These are phyloP conservation scores for Podospora bellae-mahoneyi DNA, from an alignment of 495 filamentous ascomycete genomes.

Conservation along the genomic window DNA sequence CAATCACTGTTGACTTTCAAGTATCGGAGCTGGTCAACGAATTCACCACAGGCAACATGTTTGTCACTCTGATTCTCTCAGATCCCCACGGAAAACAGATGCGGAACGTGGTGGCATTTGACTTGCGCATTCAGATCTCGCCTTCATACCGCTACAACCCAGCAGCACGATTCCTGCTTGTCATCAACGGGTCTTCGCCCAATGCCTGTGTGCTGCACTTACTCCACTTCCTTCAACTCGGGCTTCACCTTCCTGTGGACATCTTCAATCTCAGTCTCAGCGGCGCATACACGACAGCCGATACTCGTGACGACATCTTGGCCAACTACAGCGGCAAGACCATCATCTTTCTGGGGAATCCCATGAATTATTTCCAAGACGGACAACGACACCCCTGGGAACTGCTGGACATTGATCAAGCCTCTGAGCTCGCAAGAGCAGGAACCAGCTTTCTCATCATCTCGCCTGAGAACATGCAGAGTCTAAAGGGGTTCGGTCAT, in stretches of 20 bases:
- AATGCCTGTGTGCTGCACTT: slow-evolving; percentile 26
- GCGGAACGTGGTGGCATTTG: slow-evolving; percentile 18
- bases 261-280: slow-evolving; percentile 31
- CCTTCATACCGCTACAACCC: slow-evolving; percentile 27
- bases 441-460: slow-evolving; percentile 27
- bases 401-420: slow-evolving; percentile 23
- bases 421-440: slow-evolving; percentile 12
- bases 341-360: slow-evolving; percentile 30
- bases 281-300: slow-evolving; percentile 17
- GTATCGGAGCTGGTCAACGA: slow-evolving; percentile 17
- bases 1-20: slow-evolving; percentile 24
- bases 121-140: slow-evolving; percentile 29
- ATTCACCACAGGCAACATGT: slow-evolving; percentile 22
- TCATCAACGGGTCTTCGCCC: slow-evolving; percentile 26
- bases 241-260: slow-evolving; percentile 21
- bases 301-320: slow-evolving; percentile 18
- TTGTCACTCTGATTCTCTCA: slow-evolving; percentile 24
- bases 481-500: slow-evolving; percentile 21
- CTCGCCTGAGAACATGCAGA: slow-evolving; percentile 19
- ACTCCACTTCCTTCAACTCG: slow-evolving; percentile 18
- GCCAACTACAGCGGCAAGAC: slow-evolving; percentile 25
- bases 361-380: slow-evolving; percentile 28
- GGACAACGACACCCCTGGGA: slow-evolving; percentile 25
- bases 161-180: slow-evolving; percentile 21
- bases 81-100: slow-evolving; percentile 19